Conservation (phyloP, 345 rosid genomes). For the Gynandropsis gynandra region DNA sequence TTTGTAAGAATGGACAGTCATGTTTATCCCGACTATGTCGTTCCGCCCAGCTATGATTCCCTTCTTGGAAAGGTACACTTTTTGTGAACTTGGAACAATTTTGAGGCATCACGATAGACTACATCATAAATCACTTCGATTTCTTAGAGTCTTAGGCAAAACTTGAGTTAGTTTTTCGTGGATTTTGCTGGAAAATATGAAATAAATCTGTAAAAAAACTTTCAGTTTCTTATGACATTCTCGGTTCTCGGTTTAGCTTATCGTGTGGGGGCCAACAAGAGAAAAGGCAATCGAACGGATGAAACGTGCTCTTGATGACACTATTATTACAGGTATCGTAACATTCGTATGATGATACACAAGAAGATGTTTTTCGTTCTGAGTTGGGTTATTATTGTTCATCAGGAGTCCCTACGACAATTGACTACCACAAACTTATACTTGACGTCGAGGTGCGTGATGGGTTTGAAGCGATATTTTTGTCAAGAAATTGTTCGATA, state of each 20-base stretch:
- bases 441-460: conserved; percentile 81
- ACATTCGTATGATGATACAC: not conserved
- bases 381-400: conserved; percentile 3
- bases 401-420: conserved; percentile 93
- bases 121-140: not conserved
- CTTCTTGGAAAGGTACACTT: conserved; percentile 79
- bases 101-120: conserved; percentile 1
- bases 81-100: not conserved
- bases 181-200: not conserved
- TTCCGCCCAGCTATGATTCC: conserved; percentile 99
- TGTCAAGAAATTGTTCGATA: conserved; percentile 6
- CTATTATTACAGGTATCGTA: conserved; percentile 70
- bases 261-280: conserved; percentile 98
- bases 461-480: not conserved
- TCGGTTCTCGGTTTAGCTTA: conserved; percentile 47
- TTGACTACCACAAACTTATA: conserved; percentile 91
- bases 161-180: not conserved
- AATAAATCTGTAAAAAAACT: not conserved
- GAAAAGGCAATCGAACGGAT: conserved; percentile 95
- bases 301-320: conserved; percentile 97
- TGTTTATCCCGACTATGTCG: conserved; percentile 90
- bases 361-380: not conserved
- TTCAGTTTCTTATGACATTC: conserved; percentile 6
- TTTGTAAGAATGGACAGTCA: conserved; percentile 99
- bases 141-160: not conserved